These are phyloP conservation scores for Tulasnella sp. DNA, from an alignment of 768 basidiomycete species.

Conservation along the genomic window DNA sequence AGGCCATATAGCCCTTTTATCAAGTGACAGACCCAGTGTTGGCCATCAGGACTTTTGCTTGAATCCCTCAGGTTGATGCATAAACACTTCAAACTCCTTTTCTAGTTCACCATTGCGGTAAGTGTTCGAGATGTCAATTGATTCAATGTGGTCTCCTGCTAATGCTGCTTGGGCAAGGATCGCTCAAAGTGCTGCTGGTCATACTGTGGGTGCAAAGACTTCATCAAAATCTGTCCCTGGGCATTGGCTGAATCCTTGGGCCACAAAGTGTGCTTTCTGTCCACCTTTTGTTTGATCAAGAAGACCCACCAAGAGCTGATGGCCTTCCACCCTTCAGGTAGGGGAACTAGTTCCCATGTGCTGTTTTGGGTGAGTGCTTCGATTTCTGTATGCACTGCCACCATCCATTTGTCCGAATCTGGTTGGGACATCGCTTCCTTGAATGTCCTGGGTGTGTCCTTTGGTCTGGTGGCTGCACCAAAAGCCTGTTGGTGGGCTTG, in stretches of 20 bases:
- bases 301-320: conserved; percentile 35
- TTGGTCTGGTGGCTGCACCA: neutral
- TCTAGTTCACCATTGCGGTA: conserved; percentile 23
- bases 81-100: conserved; percentile 11
- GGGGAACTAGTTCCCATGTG: conserved; percentile 17
- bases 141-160: conserved; percentile 12
- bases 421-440: conserved; percentile 19
- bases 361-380: neutral
- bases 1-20: conserved; percentile 24
- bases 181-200: neutral
- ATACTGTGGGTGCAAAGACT: conserved; percentile 10
- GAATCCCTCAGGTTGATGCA: conserved; percentile 7
- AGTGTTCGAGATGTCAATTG: conserved; percentile 22
- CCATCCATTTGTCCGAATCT: conserved; percentile 17
- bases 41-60: neutral
- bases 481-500: neutral
- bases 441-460: conserved; percentile 13
- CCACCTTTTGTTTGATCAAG: conserved; percentile 30
- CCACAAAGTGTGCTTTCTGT: conserved; percentile 37
- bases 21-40: neutral
- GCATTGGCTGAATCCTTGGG: conserved; percentile 33
- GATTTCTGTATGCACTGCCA: neutral
- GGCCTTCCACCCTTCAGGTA: conserved; percentile 21
- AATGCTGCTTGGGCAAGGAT: conserved; percentile 4
- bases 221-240: conserved; percentile 32